A percentile compares a stretch with the other conserved stretches of the same genome.
These are phyloP conservation scores for Aureobasidium namibiae DNA, from an alignment of 2,329 filamentous ascomycete genomes.

Conservation along the genomic window DNA sequence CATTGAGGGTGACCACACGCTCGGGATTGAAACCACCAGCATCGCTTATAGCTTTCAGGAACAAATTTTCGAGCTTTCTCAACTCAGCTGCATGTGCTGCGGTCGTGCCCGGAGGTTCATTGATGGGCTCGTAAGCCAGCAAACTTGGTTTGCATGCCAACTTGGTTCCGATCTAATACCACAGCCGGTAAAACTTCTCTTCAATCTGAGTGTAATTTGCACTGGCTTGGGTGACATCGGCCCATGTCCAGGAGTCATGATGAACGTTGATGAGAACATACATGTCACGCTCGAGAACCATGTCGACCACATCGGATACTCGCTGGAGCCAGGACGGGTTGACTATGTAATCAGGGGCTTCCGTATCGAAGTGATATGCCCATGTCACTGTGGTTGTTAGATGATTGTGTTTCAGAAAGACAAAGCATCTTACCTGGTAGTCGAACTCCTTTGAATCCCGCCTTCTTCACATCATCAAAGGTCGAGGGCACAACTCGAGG, in stretches of 20 bases:
- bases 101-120: slow-evolving; percentile 49
- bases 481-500: slow-evolving; percentile 41
- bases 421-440: slow-evolving; percentile 37
- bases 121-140: slow-evolving; percentile 52
- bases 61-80: slow-evolving; percentile 50
- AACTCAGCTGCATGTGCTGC: slow-evolving; percentile 42
- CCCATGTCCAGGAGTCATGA: slow-evolving; percentile 53
- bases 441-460: slow-evolving; percentile 51
- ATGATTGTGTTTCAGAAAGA: background rate
- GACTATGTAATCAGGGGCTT: slow-evolving; percentile 46
- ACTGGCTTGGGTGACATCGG: slow-evolving; percentile 41
- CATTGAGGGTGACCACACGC: slow-evolving; percentile 49
- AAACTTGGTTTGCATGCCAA: slow-evolving; percentile 47
- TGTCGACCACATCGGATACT: slow-evolving; percentile 50
- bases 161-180: slow-evolving; percentile 49
- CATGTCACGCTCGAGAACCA: slow-evolving; percentile 43
- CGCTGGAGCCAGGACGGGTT: slow-evolving; percentile 48
- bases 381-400: slow-evolving; percentile 42
- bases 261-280: slow-evolving; percentile 52
- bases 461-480: slow-evolving; percentile 44
- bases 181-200: slow-evolving; percentile 48
- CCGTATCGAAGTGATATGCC: slow-evolving; percentile 46
- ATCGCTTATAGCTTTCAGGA: slow-evolving; percentile 45
- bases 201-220: slow-evolving; percentile 46
- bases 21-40: slow-evolving; percentile 48